A percentile compares a stretch with the other conserved stretches of the same genome.
phyloP scores from a whole-genome alignment of 2,329 filamentous ascomycete species.

The Hypoxylon rubiginosum region DNA sequence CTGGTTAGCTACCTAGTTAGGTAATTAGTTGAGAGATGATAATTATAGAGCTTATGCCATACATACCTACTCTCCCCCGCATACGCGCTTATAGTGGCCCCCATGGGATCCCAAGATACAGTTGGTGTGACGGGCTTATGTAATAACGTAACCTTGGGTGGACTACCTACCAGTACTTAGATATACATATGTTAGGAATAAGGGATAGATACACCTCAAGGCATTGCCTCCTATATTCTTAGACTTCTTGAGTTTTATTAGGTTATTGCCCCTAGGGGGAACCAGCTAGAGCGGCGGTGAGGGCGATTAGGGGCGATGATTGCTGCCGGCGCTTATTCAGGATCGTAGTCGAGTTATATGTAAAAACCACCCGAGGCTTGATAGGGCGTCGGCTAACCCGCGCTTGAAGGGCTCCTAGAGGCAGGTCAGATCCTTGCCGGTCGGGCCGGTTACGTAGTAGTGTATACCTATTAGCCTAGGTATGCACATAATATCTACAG shows the following conservation, averaged over 20 bases:
- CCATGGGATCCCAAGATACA: not conserved
- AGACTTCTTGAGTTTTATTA: not conserved
- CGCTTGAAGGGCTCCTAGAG: not conserved
- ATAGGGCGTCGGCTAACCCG: conserved; percentile 2
- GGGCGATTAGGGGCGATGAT: not conserved
- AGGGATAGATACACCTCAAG: not conserved
- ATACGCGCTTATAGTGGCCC: not conserved
- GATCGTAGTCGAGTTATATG: not conserved
- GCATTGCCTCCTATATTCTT: not conserved
- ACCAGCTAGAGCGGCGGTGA: not conserved
- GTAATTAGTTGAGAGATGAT: too few relatives aligned
- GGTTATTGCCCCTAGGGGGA: not conserved
- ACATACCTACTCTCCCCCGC: too few relatives aligned
- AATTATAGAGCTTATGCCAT: not conserved
- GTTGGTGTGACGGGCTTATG: not conserved
- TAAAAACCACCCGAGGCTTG: not conserved
- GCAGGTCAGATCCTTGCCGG: not conserved
- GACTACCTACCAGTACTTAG: too few relatives aligned
- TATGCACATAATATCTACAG: conserved; percentile 1
- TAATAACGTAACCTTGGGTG: not conserved
- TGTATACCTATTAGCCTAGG: not conserved
- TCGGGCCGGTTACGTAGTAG: not conserved
- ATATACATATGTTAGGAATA: not conserved
- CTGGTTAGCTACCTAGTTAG: too few relatives aligned
- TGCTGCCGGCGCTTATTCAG: conserved; percentile 1